These are phyloP conservation scores for Petunia secreta DNA, from an alignment of 257 asterid genomes.

Conservation along the genomic window DNA sequence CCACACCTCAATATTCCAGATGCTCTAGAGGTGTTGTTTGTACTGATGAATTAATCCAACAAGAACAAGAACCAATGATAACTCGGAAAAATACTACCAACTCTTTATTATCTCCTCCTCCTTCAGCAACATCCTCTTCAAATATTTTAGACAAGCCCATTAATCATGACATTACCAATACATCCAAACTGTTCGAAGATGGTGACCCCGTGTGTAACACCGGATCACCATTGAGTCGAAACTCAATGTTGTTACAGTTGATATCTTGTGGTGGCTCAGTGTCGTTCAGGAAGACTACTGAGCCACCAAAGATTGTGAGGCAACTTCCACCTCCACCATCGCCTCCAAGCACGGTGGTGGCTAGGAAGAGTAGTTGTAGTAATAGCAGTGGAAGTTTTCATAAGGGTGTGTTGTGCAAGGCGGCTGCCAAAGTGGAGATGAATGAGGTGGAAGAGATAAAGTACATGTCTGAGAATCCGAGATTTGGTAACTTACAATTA, in stretches of 20 bases:
- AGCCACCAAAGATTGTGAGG: slow-evolving; percentile 24
- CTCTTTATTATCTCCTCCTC: slow-evolving; percentile 46
- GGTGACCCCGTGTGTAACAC: slow-evolving; percentile 44
- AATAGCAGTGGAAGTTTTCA: slow-evolving; percentile 41
- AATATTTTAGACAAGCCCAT: slow-evolving; percentile 50
- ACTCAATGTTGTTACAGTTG: slow-evolving; percentile 70
- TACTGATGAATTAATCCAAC: slow-evolving; percentile 40
- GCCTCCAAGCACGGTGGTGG: slow-evolving; percentile 16
- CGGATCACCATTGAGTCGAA: slow-evolving; percentile 62
- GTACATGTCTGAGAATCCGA: slow-evolving; percentile 86
- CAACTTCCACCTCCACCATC: slow-evolving; percentile 28
- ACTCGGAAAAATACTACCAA: slow-evolving; percentile 31
- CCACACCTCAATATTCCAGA: slow-evolving; percentile 32
- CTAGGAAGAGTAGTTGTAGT: slow-evolving; percentile 56
- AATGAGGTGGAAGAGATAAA: slow-evolving; percentile 59
- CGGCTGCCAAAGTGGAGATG: slow-evolving; percentile 27
- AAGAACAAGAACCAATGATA: slow-evolving; percentile 29
- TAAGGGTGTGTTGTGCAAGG: slow-evolving; percentile 56
- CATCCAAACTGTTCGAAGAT: slow-evolving; percentile 55
- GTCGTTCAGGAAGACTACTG: slow-evolving; percentile 48
- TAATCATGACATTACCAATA: slow-evolving; percentile 20
- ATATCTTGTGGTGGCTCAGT: slow-evolving; percentile 81
- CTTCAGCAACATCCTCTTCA: slow-evolving; percentile 68
- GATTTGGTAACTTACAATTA: slow-evolving; percentile 67
- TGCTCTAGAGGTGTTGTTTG: slow-evolving; percentile 70